These are phyloP conservation scores for Hyaloscypha finlandica DNA, from an alignment of 495 filamentous ascomycete genomes.

Conservation along the genomic window DNA sequence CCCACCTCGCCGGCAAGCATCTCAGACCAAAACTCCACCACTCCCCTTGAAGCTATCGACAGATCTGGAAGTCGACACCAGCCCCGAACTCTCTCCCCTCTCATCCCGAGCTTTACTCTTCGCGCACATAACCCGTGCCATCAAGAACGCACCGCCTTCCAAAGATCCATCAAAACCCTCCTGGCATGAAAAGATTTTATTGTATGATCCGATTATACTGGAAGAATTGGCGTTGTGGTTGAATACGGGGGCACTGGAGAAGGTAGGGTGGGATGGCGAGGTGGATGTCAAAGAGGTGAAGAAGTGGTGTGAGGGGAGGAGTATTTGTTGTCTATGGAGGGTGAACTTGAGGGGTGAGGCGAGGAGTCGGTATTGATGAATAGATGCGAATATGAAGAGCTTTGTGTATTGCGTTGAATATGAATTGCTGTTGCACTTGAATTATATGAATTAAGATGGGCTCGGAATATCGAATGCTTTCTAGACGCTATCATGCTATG, in stretches of 20 bases:
- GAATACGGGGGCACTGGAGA: slow-evolving; percentile 67
- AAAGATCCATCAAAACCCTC: slow-evolving; percentile 53
- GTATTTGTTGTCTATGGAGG: slow-evolving; percentile 71
- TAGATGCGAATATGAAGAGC: neutral
- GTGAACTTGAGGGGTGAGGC: slow-evolving; percentile 33
- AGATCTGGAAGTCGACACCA: slow-evolving; percentile 15
- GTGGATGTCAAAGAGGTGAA: slow-evolving; percentile 60
- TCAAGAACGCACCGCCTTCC: slow-evolving; percentile 53
- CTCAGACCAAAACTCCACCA: slow-evolving; percentile 19
- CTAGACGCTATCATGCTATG: neutral
- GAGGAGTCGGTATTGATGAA: slow-evolving; percentile 28
- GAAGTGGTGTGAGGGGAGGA: slow-evolving; percentile 83
- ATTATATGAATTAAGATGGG: neutral
- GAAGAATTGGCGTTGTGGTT: slow-evolving; percentile 87
- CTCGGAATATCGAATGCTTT: neutral
- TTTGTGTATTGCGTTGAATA: slow-evolving; percentile 1
- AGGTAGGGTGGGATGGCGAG: slow-evolving; percentile 65
- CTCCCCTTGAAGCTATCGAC: slow-evolving; percentile 40
- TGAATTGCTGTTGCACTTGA: neutral
- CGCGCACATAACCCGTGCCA: slow-evolving; percentile 63
- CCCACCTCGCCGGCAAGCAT: slow-evolving; percentile 25
- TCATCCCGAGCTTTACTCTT: slow-evolving; percentile 51
- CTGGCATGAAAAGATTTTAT: slow-evolving; percentile 89
- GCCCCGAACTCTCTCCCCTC: slow-evolving; percentile 29
- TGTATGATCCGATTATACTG: slow-evolving; percentile 89